Evolutionary conservation across 2,329 filamentous ascomycete species (phyloP).

Genomic region (Cordyceps militaris): DNA sequence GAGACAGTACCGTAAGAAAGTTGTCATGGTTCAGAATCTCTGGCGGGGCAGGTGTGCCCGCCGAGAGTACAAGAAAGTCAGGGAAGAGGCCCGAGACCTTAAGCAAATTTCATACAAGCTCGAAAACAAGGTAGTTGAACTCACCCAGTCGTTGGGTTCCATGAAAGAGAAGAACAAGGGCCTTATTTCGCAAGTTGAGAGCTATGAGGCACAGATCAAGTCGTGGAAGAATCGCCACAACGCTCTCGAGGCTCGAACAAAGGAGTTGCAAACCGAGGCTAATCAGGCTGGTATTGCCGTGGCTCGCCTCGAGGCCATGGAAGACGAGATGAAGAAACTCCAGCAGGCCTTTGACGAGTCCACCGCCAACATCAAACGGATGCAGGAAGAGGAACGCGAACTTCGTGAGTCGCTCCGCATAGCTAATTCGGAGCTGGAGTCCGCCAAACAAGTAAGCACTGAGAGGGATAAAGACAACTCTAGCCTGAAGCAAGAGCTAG

Average conservation of each 20-base stretch:
- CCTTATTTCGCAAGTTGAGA: slow-evolving; percentile 81
- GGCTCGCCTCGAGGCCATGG: slow-evolving; percentile 82
- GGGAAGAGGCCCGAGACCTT: slow-evolving; percentile 93
- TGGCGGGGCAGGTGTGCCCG: slow-evolving; percentile 83
- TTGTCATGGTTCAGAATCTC: slow-evolving; percentile 82
- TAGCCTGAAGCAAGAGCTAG: slow-evolving; percentile 78
- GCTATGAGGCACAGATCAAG: slow-evolving; percentile 92
- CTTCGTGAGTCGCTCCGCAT: slow-evolving; percentile 74
- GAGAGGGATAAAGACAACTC: slow-evolving; percentile 79
- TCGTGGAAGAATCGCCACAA: slow-evolving; percentile 93
- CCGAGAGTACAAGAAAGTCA: slow-evolving; percentile 78
- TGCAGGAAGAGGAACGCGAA: slow-evolving; percentile 89
- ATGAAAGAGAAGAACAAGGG: slow-evolving; percentile 94
- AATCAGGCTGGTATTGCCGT: slow-evolving; percentile 96
- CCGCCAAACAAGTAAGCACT: slow-evolving; percentile 65
- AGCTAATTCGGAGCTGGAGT: slow-evolving; percentile 75
- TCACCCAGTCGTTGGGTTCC: slow-evolving; percentile 86
- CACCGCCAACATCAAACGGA: slow-evolving; percentile 78
- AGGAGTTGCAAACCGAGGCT: slow-evolving; percentile 91
- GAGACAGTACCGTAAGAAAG: slow-evolving; percentile 84
- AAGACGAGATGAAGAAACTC: slow-evolving; percentile 90
- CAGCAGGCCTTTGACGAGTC: slow-evolving; percentile 88
- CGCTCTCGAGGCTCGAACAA: slow-evolving; percentile 78
- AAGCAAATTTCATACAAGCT: slow-evolving; percentile 99
- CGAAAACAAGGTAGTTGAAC: slow-evolving; percentile 98